Evolutionary conservation across 2,329 filamentous ascomycete species (phyloP).

Genomic region (Botrytis fabae): DNA sequence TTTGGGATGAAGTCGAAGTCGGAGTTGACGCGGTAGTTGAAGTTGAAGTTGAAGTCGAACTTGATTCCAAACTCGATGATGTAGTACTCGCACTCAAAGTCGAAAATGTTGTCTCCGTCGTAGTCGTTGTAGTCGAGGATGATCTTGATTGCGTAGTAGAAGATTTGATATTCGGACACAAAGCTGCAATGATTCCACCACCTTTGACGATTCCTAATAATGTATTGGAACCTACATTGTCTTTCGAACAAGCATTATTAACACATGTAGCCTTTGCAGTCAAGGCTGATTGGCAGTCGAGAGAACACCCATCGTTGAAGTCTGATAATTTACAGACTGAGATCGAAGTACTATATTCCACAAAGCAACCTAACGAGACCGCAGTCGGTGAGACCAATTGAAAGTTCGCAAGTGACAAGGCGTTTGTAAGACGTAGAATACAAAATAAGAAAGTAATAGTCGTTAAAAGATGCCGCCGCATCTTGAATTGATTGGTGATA

Average conservation of each 20-base stretch:
- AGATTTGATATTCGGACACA: constrained; percentile 33
- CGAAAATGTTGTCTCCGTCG: constrained; percentile 21
- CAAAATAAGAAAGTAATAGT: constrained; percentile 28
- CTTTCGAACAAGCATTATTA: constrained; percentile 28
- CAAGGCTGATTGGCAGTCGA: constrained; percentile 33
- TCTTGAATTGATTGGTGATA: constrained; percentile 18
- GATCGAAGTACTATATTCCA: constrained; percentile 37
- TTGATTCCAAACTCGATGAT: not conserved
- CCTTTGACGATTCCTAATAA: constrained; percentile 38
- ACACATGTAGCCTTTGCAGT: constrained; percentile 29
- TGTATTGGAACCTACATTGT: constrained; percentile 31
- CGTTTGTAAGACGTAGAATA: constrained; percentile 31
- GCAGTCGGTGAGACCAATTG: constrained; percentile 34
- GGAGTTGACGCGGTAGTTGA: not conserved
- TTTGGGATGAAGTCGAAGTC: not conserved
- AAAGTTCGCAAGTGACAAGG: constrained; percentile 40
- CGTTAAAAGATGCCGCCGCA: constrained; percentile 4
- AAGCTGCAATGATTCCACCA: constrained; percentile 36
- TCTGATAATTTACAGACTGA: constrained; percentile 33
- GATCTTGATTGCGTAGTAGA: constrained; percentile 22
- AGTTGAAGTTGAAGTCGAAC: not conserved
- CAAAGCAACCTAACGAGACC: constrained; percentile 34
- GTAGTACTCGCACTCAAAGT: constrained; percentile 21
- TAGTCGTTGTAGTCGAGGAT: constrained; percentile 15
- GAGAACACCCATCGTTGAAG: constrained; percentile 38